These are phyloP conservation scores for Thielaviopsis ethacetica DNA, from an alignment of 2,329 filamentous ascomycete species.

Conservation along the genomic window DNA sequence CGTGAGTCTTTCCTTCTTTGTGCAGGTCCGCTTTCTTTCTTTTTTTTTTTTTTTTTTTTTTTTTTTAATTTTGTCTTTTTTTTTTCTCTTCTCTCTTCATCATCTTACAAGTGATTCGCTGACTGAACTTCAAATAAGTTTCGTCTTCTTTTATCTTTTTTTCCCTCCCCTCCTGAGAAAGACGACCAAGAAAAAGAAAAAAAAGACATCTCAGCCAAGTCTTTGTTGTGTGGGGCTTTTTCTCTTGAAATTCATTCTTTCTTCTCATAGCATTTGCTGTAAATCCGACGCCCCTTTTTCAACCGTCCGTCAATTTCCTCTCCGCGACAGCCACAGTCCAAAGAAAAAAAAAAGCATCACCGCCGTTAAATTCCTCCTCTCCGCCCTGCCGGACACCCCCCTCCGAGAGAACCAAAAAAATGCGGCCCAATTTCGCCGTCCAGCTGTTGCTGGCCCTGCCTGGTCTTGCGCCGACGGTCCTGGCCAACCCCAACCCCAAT, in stretches of 20 bases:
- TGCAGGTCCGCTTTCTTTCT: neutral
- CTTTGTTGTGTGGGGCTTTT: neutral
- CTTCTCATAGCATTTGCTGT: neutral
- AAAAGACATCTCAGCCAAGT: neutral
- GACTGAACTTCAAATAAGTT: neutral
- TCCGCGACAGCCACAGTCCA: neutral
- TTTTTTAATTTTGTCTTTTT: neutral
- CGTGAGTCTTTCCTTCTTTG: neutral
- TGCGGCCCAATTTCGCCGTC: neutral
- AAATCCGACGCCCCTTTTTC: neutral
- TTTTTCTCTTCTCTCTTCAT: neutral
- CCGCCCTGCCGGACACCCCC: neutral
- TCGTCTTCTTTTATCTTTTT: neutral
- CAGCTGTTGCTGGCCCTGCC: constrained; percentile 4
- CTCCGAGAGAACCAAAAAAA: neutral
- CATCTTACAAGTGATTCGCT: neutral
- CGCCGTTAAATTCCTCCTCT: no score
- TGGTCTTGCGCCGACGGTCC: neutral
- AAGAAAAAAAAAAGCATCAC: neutral
- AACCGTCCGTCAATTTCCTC: neutral
- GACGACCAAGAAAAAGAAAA: neutral
- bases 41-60: neutral
- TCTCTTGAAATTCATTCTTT: neutral
- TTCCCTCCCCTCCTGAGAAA: neutral
- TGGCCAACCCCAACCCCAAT: constrained; percentile 4